Conservation (phyloP, 306 rosid genomes). For the Acacia crassicarpa region DNA sequence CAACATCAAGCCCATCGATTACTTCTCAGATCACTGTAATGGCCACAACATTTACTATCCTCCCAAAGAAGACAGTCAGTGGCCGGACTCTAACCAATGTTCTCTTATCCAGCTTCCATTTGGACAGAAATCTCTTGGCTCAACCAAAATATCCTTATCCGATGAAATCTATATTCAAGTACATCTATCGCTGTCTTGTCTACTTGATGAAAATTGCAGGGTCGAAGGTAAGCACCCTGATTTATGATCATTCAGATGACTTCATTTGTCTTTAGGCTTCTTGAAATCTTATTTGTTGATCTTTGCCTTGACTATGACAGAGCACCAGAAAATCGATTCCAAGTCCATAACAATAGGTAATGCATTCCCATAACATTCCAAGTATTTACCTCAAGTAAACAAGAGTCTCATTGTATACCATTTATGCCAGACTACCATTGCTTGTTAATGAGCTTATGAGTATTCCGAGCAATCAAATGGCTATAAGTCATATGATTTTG, state of each 20-base stretch:
- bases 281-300: background rate
- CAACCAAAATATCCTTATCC: background rate
- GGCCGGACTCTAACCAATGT: background rate
- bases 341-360: background rate
- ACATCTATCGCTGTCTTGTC: background rate
- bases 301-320: background rate
- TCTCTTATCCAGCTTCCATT: background rate
- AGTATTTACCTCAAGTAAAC: background rate
- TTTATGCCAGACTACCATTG: background rate
- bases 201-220: background rate
- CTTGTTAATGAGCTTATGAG: background rate
- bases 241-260: background rate
- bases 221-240: background rate
- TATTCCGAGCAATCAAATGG: background rate
- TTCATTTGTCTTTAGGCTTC: background rate
- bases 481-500: background rate
- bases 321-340: background rate
- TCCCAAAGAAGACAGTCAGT: background rate
- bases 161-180: background rate
- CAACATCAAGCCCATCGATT: fast-evolving
- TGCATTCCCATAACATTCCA: background rate
- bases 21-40: background rate
- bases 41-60: background rate
- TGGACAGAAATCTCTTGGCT: background rate
- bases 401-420: background rate